phyloP scores from a whole-genome alignment of 306 rosid species.

The Quercus mongolica region DNA sequence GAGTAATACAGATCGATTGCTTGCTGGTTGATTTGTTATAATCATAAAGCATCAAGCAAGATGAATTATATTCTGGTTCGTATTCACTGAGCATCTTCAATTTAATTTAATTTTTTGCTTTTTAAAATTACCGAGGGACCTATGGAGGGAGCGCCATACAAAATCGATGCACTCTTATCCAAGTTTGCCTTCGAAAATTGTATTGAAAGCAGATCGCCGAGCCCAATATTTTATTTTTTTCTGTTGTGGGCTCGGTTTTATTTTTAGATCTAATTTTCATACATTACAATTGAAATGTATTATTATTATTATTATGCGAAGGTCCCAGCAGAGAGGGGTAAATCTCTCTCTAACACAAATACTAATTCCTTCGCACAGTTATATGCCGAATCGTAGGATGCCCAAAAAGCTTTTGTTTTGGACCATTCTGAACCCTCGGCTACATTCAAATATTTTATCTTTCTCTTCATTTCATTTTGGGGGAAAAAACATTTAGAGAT shows the following conservation, averaged over 20 bases:
- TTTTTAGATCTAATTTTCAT: slow-evolving; percentile 33
- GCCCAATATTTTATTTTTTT: slow-evolving; percentile 8
- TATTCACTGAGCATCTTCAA: slow-evolving; percentile 87
- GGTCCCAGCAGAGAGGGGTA: slow-evolving; percentile 86
- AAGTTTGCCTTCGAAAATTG: slow-evolving; percentile 95
- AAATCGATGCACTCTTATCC: slow-evolving; percentile 63
- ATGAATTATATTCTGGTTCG: slow-evolving; percentile 80
- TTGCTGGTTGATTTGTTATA: background rate
- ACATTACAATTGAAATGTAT: slow-evolving; percentile 3
- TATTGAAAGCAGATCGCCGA: slow-evolving; percentile 35
- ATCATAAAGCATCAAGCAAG: slow-evolving; percentile 37
- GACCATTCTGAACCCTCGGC: slow-evolving; percentile 48
- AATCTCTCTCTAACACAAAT: slow-evolving; percentile 62
- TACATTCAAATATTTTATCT: slow-evolving; percentile 2
- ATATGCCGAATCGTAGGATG: slow-evolving; percentile 75
- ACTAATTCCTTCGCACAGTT: slow-evolving; percentile 52
- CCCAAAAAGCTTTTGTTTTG: slow-evolving; percentile 26
- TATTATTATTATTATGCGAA: slow-evolving; percentile 25
- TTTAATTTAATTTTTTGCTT: background rate
- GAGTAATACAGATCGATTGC: slow-evolving; percentile 56
- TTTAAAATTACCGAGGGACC: slow-evolving; percentile 57
- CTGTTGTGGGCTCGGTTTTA: slow-evolving; percentile 21
- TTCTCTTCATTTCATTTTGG: too few species aligned
- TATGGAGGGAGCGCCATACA: slow-evolving; percentile 68
- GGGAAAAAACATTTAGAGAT: too few species aligned